Base-by-base conservation (phyloP, 2,329 filamentous ascomycete species). In the Exophiala bonariae region DNA sequence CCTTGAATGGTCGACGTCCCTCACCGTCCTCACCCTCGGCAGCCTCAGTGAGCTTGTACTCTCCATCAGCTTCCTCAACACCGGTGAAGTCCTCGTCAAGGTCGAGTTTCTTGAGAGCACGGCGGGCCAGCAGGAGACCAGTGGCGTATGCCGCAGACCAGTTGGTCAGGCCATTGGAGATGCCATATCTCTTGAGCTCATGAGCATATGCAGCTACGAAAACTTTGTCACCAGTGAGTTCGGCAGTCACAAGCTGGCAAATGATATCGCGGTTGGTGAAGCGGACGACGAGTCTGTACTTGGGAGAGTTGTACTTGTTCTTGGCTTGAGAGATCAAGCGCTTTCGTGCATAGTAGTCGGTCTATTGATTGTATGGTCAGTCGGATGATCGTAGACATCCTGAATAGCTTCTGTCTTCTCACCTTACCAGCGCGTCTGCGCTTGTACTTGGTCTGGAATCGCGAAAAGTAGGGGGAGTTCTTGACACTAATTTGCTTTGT, bases 261-360 rank as follows among this genome's bases (percentile, higher is more conserved):
- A 97, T 87, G 81, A 97, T 95, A 83, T 99, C 92, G 77, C 90
- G 89, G 87, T 97, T 95, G 82, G 89, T 95, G 87, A 95, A 96
- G 75, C 93, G 93, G 73, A 99, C 89, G 63, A 99, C 93, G 70
- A 99, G 87, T 71, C 93, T 89, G 87, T 99, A 97, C 85, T 99
- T 99, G 78, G 93, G 93, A 59, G 93, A 87, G 80, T 95, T 95
- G 87, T 97, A 99, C 87, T 99, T 99, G 89, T 99, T 99, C 89
- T 97, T 99, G 80, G 93, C 93, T 84, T 99, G 93, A 81, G 89
- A 91, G 82, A 97, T 93, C 76, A 99, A 83, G 71, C 93, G 87
- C 89, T 97, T 97, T 76, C 93, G 92, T 73, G 93, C 93, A 77
- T 96, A 97, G 89, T 99, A 99, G 76, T 99, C 93, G 80, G 93